Conservation (phyloP, 805 yeast species). For the Spencermartinsiella europaea region DNA sequence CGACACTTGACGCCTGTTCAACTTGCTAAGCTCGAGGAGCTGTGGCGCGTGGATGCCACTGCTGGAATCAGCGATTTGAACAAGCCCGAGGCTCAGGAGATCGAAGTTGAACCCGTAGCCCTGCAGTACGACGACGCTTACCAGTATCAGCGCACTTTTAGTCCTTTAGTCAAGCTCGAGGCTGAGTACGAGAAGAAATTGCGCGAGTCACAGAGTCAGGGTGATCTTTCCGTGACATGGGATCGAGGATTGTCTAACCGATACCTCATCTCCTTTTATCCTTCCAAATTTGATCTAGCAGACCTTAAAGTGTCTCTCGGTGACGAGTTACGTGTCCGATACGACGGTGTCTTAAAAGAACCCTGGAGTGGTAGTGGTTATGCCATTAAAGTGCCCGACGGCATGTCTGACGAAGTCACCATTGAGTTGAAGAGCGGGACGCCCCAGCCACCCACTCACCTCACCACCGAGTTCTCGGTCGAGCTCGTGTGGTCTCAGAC, state of each 20-base stretch:
- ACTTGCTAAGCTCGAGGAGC: slow-evolving; percentile 67
- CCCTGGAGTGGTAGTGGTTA: slow-evolving; percentile 73
- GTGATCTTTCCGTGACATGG: slow-evolving; percentile 72
- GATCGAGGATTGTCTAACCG: slow-evolving; percentile 57
- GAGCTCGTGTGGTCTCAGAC: slow-evolving; percentile 89
- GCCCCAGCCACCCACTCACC: slow-evolving; percentile 42
- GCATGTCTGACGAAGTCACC: slow-evolving; percentile 62
- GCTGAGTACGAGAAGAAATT: slow-evolving; percentile 69
- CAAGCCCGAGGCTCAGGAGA: slow-evolving; percentile 42
- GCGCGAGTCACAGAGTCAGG: slow-evolving; percentile 73
- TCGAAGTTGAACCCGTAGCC: slow-evolving; percentile 63
- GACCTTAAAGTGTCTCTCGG: slow-evolving; percentile 75
- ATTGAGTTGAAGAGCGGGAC: slow-evolving; percentile 53
- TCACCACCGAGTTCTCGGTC: slow-evolving; percentile 66
- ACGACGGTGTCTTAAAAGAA: slow-evolving; percentile 51
- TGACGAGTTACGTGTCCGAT: slow-evolving; percentile 69
- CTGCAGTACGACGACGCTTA: slow-evolving; percentile 76
- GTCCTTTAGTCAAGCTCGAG: slow-evolving; percentile 76
- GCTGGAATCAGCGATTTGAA: slow-evolving; percentile 68
- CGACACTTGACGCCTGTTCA: slow-evolving; percentile 56
- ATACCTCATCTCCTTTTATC: slow-evolving; percentile 62
- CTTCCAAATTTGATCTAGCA: slow-evolving; percentile 61
- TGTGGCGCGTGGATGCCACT: slow-evolving; percentile 69
- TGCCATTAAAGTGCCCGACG: slow-evolving; percentile 65
- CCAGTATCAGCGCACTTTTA: slow-evolving; percentile 80